Evolutionary conservation across 2,329 filamentous ascomycete species (phyloP).

Genomic region (Dothideomycetes sp.): DNA sequence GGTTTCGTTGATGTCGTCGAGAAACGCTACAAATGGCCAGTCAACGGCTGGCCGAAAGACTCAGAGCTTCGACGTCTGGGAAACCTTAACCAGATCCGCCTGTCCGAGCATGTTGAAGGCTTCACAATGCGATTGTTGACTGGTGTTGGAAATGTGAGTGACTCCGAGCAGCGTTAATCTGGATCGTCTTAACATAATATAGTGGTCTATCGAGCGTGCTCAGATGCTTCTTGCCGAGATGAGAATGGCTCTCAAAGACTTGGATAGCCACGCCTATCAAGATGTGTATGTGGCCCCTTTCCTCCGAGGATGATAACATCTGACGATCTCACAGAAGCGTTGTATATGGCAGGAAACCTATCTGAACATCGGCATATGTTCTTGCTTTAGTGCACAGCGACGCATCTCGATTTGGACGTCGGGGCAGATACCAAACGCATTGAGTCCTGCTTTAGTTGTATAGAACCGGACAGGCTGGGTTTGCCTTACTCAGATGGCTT

Average conservation of each 20-base stretch:
- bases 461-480: no score
- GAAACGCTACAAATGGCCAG: slow-evolving; percentile 32
- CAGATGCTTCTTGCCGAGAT: slow-evolving; percentile 13
- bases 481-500: no score
- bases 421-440: no score
- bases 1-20: slow-evolving; percentile 40
- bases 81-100: slow-evolving; percentile 4
- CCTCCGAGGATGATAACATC: neutral
- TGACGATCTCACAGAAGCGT: slow-evolving; percentile 8
- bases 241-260: slow-evolving; percentile 11
- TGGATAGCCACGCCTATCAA: slow-evolving; percentile 7
- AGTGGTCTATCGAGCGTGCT: slow-evolving; percentile 9
- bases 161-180: neutral
- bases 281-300: slow-evolving; percentile 1
- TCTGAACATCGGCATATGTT: no score
- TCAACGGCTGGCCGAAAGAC: slow-evolving; percentile 23
- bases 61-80: slow-evolving; percentile 2
- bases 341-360: slow-evolving; percentile 12
- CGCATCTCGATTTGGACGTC: no score
- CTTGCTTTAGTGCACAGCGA: no score
- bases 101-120: slow-evolving; percentile 6
- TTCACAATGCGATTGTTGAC: slow-evolving; percentile 13
- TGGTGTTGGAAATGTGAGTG: slow-evolving; percentile 6
- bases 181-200: neutral
- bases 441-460: no score